phyloP scores from a whole-genome alignment of 495 filamentous ascomycete genomes.

The Corynascus novoguineensis region DNA sequence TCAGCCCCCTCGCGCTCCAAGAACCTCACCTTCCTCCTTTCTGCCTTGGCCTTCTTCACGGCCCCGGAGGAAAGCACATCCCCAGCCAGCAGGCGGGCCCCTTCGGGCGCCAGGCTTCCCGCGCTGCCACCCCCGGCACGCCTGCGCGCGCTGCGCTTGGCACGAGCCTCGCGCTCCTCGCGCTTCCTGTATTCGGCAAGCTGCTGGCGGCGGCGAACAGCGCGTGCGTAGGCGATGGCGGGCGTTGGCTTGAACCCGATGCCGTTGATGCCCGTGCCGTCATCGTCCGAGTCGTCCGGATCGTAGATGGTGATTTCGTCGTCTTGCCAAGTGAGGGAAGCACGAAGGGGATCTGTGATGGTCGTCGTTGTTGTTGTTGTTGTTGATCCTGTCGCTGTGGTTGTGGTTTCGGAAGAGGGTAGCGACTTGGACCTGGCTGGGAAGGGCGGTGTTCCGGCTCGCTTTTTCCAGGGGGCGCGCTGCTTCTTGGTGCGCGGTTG shows the following conservation, averaged over 20 bases:
- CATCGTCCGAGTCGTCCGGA: slow-evolving; percentile 65
- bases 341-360: slow-evolving; percentile 47
- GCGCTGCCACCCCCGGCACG: slow-evolving; percentile 24
- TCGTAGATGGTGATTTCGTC: slow-evolving; percentile 80
- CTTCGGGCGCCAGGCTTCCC: neutral
- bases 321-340: slow-evolving; percentile 72
- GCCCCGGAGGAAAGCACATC: no score
- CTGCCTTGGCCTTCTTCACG: slow-evolving; percentile 18
- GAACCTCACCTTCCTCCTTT: slow-evolving; percentile 31
- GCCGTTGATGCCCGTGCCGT: slow-evolving; percentile 79
- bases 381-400: neutral
- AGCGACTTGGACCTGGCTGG: neutral
- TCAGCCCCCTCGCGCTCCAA: slow-evolving; percentile 23
- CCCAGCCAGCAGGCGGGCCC: no score
- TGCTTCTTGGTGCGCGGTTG: slow-evolving; percentile 27
- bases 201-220: slow-evolving; percentile 72
- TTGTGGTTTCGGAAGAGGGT: neutral
- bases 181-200: slow-evolving; percentile 76
- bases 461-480: slow-evolving; percentile 22
- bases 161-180: slow-evolving; percentile 77
- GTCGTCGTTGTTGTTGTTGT: slow-evolving; percentile 14
- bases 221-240: slow-evolving; percentile 69
- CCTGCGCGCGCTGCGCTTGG: slow-evolving; percentile 62
- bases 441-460: slow-evolving; percentile 42
- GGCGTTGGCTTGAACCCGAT: slow-evolving; percentile 88